These are phyloP conservation scores for Boeremia lycopersici DNA, from an alignment of 2,329 filamentous ascomycete species.

Conservation along the genomic window DNA sequence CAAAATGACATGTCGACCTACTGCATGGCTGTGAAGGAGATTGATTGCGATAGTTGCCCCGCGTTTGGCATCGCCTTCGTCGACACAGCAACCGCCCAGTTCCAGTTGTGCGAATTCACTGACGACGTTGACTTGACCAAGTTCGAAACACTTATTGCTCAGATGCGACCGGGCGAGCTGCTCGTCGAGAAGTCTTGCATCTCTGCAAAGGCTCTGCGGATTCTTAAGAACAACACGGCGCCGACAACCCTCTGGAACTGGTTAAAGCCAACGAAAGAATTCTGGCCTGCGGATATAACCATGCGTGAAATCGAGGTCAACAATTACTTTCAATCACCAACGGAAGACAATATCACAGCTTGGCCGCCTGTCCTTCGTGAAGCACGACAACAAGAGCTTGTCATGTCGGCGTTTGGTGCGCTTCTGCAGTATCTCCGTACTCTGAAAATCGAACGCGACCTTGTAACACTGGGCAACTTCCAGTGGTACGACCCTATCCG, in stretches of 20 bases:
- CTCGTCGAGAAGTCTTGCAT: slow-evolving; percentile 82
- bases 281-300: slow-evolving; percentile 85
- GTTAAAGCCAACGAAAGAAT: slow-evolving; percentile 84
- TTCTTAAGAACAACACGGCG: slow-evolving; percentile 92
- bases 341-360: slow-evolving; percentile 63
- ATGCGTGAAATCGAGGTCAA: slow-evolving; percentile 79
- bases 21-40: slow-evolving; percentile 87
- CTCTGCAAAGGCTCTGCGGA: slow-evolving; percentile 86
- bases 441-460: slow-evolving; percentile 85
- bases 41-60: slow-evolving; percentile 71
- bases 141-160: slow-evolving; percentile 95
- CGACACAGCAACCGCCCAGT: slow-evolving; percentile 94
- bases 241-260: slow-evolving; percentile 96
- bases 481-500: slow-evolving; percentile 90
- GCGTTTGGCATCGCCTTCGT: slow-evolving; percentile 92
- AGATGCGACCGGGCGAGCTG: slow-evolving; percentile 86
- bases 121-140: slow-evolving; percentile 94
- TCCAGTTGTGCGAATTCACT: slow-evolving; percentile 87
- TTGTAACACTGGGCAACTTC: slow-evolving; percentile 91
- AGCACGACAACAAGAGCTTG: slow-evolving; percentile 75
- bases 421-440: slow-evolving; percentile 81
- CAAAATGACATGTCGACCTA: slow-evolving; percentile 98
- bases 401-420: slow-evolving; percentile 91
- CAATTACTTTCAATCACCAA: slow-evolving; percentile 74
- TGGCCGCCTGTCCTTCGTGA: slow-evolving; percentile 81